Evolutionary conservation across 495 filamentous ascomycete genomes (phyloP), one percentile per base, ranked within the genome.

Genomic region (Neurospora tetraspora): DNA sequence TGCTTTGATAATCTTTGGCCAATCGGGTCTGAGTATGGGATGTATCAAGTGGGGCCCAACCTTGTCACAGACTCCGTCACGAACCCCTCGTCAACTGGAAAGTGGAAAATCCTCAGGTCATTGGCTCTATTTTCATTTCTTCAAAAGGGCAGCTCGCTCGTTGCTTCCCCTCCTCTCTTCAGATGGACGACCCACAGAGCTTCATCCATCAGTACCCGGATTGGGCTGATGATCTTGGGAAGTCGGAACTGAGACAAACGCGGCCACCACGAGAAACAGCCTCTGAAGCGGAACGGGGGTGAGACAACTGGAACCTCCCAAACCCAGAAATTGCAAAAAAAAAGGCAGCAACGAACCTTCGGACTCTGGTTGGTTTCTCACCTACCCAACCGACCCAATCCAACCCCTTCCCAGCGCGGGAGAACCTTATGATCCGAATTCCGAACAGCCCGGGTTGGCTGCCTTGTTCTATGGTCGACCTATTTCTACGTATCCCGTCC

Each of bases 1-100:
- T 79, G 70, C 20, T 65, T 71, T 71, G 78, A 81, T 79, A 77
- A 79, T 78, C 78, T 79, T 31, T 39, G 18, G 23, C 79, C 75
- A 79, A 78, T 77, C 68, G 74, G 18, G 23, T 2, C n/a, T 16
- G 1, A 68, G 45, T 18, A 9, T 6, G 2, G 70, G 2, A n/a
- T 0, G 36, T 6, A 40, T 20, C 53, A 65, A 34, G 27, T 16
- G 27, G 20, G 31, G 6, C 14, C 18, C 11, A 16, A 23, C 71
- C 59, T 14, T 69, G 59, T 42, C 37, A 36, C 23, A 12, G 23
- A 27, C 59, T 36, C 59, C 11, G 34, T 27, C 59, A 68, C 23
- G 59, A 36, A 27, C 40, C 40, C 40, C 40, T 43, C 53, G 53
- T 61, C 53, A 18, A 61, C 23, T 31, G 27, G 53, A 61, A 61